These are phyloP conservation scores for Infundibulicybe gibba DNA, from an alignment of 768 basidiomycete genomes.

Conservation along the genomic window DNA sequence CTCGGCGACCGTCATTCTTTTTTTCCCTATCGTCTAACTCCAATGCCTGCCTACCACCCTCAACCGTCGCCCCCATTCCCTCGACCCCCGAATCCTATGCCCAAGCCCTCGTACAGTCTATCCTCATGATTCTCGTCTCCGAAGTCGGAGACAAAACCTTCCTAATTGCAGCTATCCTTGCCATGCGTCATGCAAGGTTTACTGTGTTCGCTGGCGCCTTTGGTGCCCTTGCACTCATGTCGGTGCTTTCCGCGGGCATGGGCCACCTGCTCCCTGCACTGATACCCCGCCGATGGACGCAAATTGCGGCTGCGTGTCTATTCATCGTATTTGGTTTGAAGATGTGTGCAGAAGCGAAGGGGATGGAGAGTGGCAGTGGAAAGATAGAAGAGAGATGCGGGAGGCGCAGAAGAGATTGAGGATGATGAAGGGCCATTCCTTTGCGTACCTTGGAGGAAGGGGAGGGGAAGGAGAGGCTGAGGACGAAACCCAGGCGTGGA, in stretches of 20 bases:
- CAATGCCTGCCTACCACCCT: no score
- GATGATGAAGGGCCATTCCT: slow-evolving; percentile 71
- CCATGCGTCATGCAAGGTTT: slow-evolving; percentile 87
- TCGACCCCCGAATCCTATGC: slow-evolving; percentile 21
- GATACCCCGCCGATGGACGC: slow-evolving; percentile 71
- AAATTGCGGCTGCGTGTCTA: slow-evolving; percentile 69
- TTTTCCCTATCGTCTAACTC: no score
- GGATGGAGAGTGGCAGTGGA: slow-evolving; percentile 73
- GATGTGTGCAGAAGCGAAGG: slow-evolving; percentile 83
- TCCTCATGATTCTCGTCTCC: slow-evolving; percentile 88
- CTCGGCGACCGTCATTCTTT: no score
- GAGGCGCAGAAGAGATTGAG: slow-evolving; percentile 94
- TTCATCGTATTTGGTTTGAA: slow-evolving; percentile 89
- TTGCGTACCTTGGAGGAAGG: slow-evolving; percentile 72
- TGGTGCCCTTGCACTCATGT: slow-evolving; percentile 87
- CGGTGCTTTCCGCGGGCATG: slow-evolving; percentile 88
- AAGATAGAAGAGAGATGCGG: slow-evolving; percentile 93
- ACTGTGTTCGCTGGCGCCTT: slow-evolving; percentile 90
- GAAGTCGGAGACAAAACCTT: slow-evolving; percentile 98
- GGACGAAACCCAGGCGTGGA: no score
- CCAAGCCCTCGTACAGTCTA: slow-evolving; percentile 71
- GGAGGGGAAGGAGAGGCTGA: no score
- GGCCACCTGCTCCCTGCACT: slow-evolving; percentile 87
- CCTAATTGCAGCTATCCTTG: slow-evolving; percentile 79
- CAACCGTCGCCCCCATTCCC: no score